Evolutionary conservation across 75 land plant species (phyloP), one percentile per base, ranked within the genome.

Genomic region (Adiantum capillusveneris): DNA sequence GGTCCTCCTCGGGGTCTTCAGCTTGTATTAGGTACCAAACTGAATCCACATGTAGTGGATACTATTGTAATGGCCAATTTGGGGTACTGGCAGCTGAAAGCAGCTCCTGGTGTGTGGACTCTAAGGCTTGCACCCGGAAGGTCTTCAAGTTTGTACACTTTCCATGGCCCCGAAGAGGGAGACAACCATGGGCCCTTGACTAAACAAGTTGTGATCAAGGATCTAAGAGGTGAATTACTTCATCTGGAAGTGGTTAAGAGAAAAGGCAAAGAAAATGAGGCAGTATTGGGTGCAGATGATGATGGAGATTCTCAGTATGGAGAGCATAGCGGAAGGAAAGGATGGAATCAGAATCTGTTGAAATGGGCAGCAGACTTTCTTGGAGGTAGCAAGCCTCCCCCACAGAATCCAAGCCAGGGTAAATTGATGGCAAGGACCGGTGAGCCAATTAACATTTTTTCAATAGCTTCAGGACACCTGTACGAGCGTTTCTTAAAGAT

Each of bases 11-110:
- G 88, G 27, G 98, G 98, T 17, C 98, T 94, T 58, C 98, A 94
- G 64, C 63, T 94, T 13, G 80, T 94, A 59, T 82, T 94, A 36
- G 98, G 98, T 31, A 83, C 85, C 0, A 94, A 86, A 53, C 68
- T 39, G 64, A 65, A 60, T 19, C 90, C 96, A 28, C 98, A 86
- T 59, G 64, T 94, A 77, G 98, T 94, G 37, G 98, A 94, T 58
- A 94, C 98, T 19, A 74, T 89, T 56, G 98, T 94, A 26, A 94
- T 94, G 98, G 96, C 98, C 44, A 94, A 94, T 70, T 70, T 94
- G 37, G 98, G 98, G 22, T 94, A 94, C 63, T 94, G 93, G 93
- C 98, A 94, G 68, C 85, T 94, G 66, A 94, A 94, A 70, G 90
- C 81, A 39, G 81, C 78, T 65, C 98, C 96, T 50, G 98, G 98